Conservation (phyloP, 2,329 filamentous ascomycete genomes). For the Didymella sp. region DNA sequence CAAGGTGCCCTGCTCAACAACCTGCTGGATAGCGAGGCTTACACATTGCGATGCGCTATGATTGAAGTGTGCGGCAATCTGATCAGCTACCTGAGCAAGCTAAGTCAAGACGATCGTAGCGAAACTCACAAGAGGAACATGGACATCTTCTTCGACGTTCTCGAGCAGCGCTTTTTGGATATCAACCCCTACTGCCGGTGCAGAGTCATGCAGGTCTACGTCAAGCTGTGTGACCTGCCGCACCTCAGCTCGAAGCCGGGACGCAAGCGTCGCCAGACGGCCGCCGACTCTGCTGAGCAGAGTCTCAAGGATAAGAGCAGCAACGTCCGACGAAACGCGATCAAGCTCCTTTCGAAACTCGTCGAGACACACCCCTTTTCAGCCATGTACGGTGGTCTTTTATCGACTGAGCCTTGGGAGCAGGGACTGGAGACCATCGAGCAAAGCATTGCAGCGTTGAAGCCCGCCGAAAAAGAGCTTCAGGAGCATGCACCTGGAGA, state of each 20-base stretch:
- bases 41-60: slow-evolving; percentile 89
- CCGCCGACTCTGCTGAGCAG: slow-evolving; percentile 82
- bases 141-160: slow-evolving; percentile 94
- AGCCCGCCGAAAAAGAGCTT: slow-evolving; percentile 78
- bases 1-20: slow-evolving; percentile 96
- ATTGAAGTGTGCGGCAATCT: slow-evolving; percentile 98
- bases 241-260: slow-evolving; percentile 66
- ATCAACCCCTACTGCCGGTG: slow-evolving; percentile 96
- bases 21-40: slow-evolving; percentile 93
- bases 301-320: slow-evolving; percentile 98
- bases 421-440: slow-evolving; percentile 82
- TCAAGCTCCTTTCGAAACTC: slow-evolving; percentile 86
- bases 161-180: slow-evolving; percentile 95
- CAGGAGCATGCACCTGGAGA: slow-evolving; percentile 70
- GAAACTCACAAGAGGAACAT: slow-evolving; percentile 96
- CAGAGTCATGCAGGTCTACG: slow-evolving; percentile 89
- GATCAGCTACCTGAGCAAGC: slow-evolving; percentile 85
- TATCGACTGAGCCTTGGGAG: slow-evolving; percentile 86
- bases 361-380: slow-evolving; percentile 91
- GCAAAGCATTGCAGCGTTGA: slow-evolving; percentile 77
- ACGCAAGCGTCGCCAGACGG: slow-evolving; percentile 80
- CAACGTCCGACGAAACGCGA: slow-evolving; percentile 92
- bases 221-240: slow-evolving; percentile 90
- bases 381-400: slow-evolving; percentile 70
- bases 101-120: slow-evolving; percentile 77